These are phyloP conservation scores for Scortechinia acanthostroma DNA, from an alignment of 2,329 filamentous ascomycete species.

Conservation along the genomic window DNA sequence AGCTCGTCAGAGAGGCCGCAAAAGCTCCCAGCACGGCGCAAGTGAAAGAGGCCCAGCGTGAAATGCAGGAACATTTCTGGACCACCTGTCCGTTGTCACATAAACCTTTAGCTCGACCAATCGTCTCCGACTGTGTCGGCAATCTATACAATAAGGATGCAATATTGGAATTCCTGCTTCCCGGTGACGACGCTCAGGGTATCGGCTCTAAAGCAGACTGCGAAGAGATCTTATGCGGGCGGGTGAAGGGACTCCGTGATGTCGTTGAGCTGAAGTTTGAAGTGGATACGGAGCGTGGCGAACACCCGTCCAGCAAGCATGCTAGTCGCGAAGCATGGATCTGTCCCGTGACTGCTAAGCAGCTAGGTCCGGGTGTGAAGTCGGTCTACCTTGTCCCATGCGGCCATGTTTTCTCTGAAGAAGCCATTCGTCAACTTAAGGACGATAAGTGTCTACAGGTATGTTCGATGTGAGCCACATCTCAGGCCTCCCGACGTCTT, in stretches of 20 bases:
- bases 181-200: background rate
- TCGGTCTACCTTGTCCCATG: constrained; percentile 89
- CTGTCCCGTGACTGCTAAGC: constrained; percentile 82
- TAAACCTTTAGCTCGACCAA: constrained; percentile 54
- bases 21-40: constrained; percentile 75
- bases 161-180: constrained; percentile 55
- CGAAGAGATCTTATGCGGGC: constrained; percentile 28
- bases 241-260: constrained; percentile 77
- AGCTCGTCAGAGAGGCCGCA: constrained; percentile 90
- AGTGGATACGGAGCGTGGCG: constrained; percentile 3
- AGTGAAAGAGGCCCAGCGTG: constrained; percentile 79
- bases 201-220: constrained; percentile 2
- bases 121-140: constrained; percentile 79
- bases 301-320: constrained; percentile 8
- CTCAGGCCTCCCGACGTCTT: too few relatives aligned
- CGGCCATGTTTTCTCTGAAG: constrained; percentile 86
- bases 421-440: constrained; percentile 72
- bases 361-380: constrained; percentile 71
- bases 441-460: constrained; percentile 41
- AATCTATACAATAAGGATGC: constrained; percentile 93
- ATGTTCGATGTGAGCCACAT: background rate
- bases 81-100: constrained; percentile 80
- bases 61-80: constrained; percentile 83
- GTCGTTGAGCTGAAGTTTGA: constrained; percentile 76
- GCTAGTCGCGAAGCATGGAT: constrained; percentile 53